Evolutionary conservation across 2,329 filamentous ascomycete species (phyloP).

Genomic region (Thielaviopsis populi): DNA sequence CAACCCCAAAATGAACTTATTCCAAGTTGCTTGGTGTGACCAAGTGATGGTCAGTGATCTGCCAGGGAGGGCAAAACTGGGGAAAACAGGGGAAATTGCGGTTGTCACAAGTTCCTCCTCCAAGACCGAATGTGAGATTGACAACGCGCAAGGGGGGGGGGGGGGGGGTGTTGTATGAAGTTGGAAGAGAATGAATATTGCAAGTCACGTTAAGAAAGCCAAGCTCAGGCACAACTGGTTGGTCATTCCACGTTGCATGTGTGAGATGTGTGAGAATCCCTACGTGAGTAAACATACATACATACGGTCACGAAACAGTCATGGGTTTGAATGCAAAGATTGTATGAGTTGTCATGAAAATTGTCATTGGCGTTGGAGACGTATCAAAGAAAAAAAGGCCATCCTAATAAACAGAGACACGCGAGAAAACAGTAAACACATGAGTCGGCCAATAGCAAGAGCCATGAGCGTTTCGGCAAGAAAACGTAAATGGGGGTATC

Average conservation of each 20-base stretch:
- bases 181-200: neutral
- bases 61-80: neutral
- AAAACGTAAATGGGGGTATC: constrained; percentile 1
- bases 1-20: neutral
- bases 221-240: too few relatives aligned
- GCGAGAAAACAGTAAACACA: neutral
- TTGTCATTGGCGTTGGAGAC: neutral
- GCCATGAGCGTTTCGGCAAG: neutral
- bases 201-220: neutral
- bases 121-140: too few relatives aligned
- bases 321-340: too few relatives aligned
- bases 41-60: neutral
- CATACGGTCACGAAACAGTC: neutral
- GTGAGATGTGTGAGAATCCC: too few relatives aligned
- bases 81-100: neutral
- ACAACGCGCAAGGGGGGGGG: neutral
- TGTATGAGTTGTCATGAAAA: neutral
- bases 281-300: too few relatives aligned
- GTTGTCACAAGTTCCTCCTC: neutral
- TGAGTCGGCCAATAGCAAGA: neutral
- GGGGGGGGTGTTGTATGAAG: neutral
- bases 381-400: constrained; percentile 4
- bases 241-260: too few relatives aligned
- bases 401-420: constrained; percentile 2
- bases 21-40: neutral